Evolutionary conservation across 192 early-diverging fungal species (phyloP).

Genomic region (Entrophospora sp.): DNA sequence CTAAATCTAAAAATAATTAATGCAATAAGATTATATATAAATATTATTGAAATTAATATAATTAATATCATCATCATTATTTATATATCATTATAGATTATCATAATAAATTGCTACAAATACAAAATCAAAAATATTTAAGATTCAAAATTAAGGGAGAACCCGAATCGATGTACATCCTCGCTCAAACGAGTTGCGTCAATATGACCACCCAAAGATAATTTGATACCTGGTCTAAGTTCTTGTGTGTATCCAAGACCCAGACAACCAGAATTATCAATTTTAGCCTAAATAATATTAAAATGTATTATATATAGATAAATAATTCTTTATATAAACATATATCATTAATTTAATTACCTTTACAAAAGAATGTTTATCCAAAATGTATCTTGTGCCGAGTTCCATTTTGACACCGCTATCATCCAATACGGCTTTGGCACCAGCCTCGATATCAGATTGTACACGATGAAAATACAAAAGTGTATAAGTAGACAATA

Average conservation of each 20-base stretch:
- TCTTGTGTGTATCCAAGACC: constrained; percentile 92
- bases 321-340: too few species aligned
- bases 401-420: constrained; percentile 79
- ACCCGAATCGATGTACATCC: constrained; percentile 92
- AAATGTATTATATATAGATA: not conserved
- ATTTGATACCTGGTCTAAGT: constrained; percentile 89
- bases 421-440: constrained; percentile 65
- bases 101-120: too few species aligned
- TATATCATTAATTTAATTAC: not conserved
- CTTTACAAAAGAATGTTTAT: constrained; percentile 82
- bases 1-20: too few species aligned
- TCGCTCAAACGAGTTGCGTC: constrained; percentile 90
- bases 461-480: constrained; percentile 97
- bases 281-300: constrained; percentile 46
- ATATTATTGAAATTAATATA: too few species aligned
- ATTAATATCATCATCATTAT: too few species aligned
- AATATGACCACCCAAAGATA: constrained; percentile 85
- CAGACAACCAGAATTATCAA: constrained; percentile 74
- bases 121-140: too few species aligned
- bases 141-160: constrained; percentile 82
- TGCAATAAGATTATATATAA: too few species aligned
- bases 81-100: too few species aligned
- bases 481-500: constrained; percentile 78
- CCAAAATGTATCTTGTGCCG: constrained; percentile 88
- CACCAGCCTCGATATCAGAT: constrained; percentile 87